Evolutionary conservation across 176 grass and related monocot genomes (phyloP).

Genomic region (Panicum miliaceum): DNA sequence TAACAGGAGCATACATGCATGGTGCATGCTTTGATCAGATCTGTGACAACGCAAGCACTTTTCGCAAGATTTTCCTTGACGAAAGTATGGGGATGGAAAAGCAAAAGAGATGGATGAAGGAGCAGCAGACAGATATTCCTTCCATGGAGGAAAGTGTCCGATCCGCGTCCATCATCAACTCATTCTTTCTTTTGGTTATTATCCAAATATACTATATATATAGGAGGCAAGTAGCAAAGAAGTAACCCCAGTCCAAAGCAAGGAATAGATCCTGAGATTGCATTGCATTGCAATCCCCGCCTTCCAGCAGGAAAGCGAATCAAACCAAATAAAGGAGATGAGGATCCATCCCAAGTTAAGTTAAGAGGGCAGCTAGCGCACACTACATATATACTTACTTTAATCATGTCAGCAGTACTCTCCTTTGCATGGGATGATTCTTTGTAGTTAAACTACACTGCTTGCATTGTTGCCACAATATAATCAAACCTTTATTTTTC

Average conservation of each 20-base stretch:
- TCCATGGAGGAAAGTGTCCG: not conserved
- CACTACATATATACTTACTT: not conserved
- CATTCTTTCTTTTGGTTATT: conserved; percentile 28
- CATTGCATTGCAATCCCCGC: conserved; percentile 29
- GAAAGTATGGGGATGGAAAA: not conserved
- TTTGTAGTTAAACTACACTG: not conserved
- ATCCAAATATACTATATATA: not conserved
- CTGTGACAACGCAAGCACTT: not conserved
- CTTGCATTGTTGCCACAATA: too few species aligned
- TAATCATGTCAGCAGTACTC: not conserved
- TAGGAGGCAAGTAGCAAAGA: not conserved
- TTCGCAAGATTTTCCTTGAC: conserved; percentile 7
- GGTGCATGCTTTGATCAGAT: conserved; percentile 28
- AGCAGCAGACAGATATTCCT: conserved; percentile 23
- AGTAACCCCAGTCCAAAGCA: conserved; percentile 67
- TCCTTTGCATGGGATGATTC: too few species aligned
- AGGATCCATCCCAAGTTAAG: not conserved
- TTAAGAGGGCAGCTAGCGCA: not conserved
- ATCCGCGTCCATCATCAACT: not conserved
- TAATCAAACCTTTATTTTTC: too few species aligned
- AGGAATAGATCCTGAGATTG: conserved; percentile 68
- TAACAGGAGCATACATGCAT: not conserved
- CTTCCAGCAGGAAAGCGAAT: not conserved
- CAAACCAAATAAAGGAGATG: not conserved
- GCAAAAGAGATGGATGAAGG: conserved; percentile 2